Evolutionary conservation across 2,329 filamentous ascomycete genomes (phyloP), one percentile per base, ranked within the genome.

Genomic region (Sporothrix inflata): DNA sequence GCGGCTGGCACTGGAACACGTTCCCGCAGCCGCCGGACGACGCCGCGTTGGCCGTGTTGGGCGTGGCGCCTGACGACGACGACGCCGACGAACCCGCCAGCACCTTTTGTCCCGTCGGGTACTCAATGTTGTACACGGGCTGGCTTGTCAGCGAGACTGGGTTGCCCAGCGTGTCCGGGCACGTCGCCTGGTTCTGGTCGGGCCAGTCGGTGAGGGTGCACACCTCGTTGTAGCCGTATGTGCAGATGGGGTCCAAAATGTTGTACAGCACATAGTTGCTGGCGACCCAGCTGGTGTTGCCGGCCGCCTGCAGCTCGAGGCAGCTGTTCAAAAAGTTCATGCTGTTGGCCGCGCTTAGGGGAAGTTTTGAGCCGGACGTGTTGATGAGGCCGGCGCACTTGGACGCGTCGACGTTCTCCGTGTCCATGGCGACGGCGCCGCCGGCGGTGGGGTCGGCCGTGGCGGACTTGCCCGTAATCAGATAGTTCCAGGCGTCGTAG

Each of bases 401-500:
- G 72, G 78, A 80, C 34, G 83, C 81, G 72, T 81, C 81, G 45
- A 84, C 84, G 71, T 82, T 79, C 74, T 83, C 81, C 73, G 81
- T 85, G 16, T 82, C 79, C 81, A 88, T 88, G 24, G 81, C 78
- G 27, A 87, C 76, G 12, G 81, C 81, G 24, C 86, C 87, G 65
- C 87, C 87, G 1, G 81, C 78, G 3, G 78, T 80, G 34, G 86
- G 86, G 61, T 83, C 78, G 16, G 82, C 78, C 1, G 80, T 80
- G 4, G 87, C 87, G 2, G 82, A 81, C 69, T 83, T 72, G 71
- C 85, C 85, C 0, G 83, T 86, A 66, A 80, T 76, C n/a, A 77
- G 84, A 76, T 85, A 85, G 81, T 88, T 88, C 86, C 86, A 89
- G 65, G 87, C 87, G 74, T 89, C 87, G 81, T 89, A 89, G 72